Conservation (phyloP, 1,284 basidiomycete species). For the Cutaneotrichosporon mucoides region DNA sequence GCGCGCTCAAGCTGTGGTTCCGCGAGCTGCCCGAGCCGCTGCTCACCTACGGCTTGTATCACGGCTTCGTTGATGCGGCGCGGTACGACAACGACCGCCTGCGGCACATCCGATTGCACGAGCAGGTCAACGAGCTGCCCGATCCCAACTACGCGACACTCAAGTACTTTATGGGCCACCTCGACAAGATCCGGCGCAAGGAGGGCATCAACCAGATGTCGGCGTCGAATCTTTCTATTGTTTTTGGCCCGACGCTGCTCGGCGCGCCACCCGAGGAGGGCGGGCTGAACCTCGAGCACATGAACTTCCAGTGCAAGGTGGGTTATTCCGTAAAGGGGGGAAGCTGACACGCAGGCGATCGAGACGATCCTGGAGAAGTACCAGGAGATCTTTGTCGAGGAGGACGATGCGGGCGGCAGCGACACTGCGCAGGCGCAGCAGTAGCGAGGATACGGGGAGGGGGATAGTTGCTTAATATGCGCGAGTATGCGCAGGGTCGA, state of each 20-base stretch:
- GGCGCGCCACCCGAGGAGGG: conserved; percentile 56
- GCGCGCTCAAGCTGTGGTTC: conserved; percentile 93
- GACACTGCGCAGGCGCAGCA: conserved; percentile 9
- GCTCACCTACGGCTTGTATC: conserved; percentile 76
- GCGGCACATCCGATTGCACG: conserved; percentile 90
- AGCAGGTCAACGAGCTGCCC: conserved; percentile 94
- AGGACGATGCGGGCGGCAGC: conserved; percentile 38
- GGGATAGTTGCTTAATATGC: no score
- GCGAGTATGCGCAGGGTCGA: no score
- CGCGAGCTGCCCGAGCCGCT: conserved; percentile 93
- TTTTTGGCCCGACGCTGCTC: conserved; percentile 94
- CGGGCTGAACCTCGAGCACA: conserved; percentile 56
- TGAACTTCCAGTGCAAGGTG: conserved; percentile 64
- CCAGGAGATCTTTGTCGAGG: conserved; percentile 77
- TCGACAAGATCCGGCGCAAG: conserved; percentile 76
- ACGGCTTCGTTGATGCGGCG: conserved; percentile 90
- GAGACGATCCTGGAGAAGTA: conserved; percentile 84
- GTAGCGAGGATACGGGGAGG: background rate
- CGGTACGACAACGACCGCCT: conserved; percentile 90
- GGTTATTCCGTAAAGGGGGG: conserved; percentile 23
- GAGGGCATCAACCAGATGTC: conserved; percentile 87
- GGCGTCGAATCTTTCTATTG: conserved; percentile 87
- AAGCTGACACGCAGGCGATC: conserved; percentile 58
- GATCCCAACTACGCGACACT: conserved; percentile 97
- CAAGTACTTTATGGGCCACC: conserved; percentile 91